Conservation (phyloP, 225 moss, liverwort and hornwort species). For the Pseudisothecium myosuroides region DNA sequence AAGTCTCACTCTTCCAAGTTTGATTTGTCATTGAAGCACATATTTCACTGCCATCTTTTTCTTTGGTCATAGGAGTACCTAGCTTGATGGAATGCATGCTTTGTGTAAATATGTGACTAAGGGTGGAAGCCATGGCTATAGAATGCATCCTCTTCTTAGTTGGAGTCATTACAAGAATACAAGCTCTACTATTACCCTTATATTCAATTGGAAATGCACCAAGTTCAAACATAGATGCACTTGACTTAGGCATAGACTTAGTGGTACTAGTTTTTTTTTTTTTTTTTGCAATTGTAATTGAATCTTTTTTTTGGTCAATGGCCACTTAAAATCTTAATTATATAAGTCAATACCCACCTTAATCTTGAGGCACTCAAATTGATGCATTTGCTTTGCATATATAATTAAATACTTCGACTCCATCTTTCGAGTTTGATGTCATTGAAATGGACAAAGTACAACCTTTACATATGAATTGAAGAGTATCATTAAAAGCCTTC, state of each 20-base stretch:
- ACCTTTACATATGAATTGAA: neutral
- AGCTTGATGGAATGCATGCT: neutral
- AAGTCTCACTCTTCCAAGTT: neutral
- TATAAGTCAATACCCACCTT: neutral
- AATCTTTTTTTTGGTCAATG: neutral
- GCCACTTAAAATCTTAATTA: neutral
- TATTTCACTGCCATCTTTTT: neutral
- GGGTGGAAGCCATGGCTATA: neutral
- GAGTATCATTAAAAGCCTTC: neutral
- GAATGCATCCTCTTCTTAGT: neutral
- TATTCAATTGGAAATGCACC: neutral
- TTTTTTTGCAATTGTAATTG: neutral
- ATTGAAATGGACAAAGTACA: neutral
- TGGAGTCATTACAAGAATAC: neutral
- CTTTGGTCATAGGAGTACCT: rapidly evolving
- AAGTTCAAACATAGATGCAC: neutral
- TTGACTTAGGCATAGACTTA: neutral
- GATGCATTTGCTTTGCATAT: neutral
- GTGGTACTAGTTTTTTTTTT: too few relatives aligned
- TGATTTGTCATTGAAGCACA: neutral
- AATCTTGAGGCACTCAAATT: neutral
- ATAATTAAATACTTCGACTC: neutral
- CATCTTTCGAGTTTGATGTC: neutral
- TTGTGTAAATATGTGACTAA: neutral
- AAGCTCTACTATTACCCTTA: neutral